A percentile compares a stretch with the other conserved stretches of the same genome.
phyloP scores from a whole-genome alignment of 2,329 filamentous ascomycete species.

The Ilyonectria robusta region DNA sequence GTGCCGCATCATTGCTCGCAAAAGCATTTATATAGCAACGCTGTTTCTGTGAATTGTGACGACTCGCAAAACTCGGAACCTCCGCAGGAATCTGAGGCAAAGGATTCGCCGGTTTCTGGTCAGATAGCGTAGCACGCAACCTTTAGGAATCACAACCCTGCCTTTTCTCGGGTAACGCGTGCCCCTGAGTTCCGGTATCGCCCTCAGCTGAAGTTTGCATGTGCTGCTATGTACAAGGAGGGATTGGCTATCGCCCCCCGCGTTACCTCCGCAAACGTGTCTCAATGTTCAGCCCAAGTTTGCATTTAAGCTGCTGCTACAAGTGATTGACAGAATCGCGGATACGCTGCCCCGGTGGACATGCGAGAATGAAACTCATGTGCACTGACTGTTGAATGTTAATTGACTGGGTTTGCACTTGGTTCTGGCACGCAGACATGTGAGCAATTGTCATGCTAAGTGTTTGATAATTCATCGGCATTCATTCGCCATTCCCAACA shows the following conservation, averaged over 20 bases:
- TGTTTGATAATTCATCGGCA: background rate
- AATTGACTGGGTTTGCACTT: background rate
- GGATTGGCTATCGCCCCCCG: background rate
- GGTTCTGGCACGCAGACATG: background rate
- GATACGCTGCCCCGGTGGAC: background rate
- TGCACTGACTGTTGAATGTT: background rate
- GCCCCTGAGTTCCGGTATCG: background rate
- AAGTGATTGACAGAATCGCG: background rate
- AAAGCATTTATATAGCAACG: background rate
- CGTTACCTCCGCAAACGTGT: background rate
- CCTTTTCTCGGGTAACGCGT: background rate
- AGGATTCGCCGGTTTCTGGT: background rate
- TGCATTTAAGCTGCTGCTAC: background rate
- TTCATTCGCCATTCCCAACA: background rate
- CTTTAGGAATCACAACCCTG: background rate
- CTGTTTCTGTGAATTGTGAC: background rate
- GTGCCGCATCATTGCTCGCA: background rate
- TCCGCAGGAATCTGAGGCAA: background rate
- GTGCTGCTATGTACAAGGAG: background rate
- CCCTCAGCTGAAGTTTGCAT: constrained; percentile 1
- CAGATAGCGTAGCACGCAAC: background rate
- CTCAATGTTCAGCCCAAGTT: background rate
- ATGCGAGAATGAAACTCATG: background rate
- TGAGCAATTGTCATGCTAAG: background rate
- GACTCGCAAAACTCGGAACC: background rate